A percentile compares a stretch with the other conserved stretches of the same genome.
These are phyloP conservation scores for Boeremia lycopersici DNA, from an alignment of 2,329 filamentous ascomycete genomes.

Conservation along the genomic window DNA sequence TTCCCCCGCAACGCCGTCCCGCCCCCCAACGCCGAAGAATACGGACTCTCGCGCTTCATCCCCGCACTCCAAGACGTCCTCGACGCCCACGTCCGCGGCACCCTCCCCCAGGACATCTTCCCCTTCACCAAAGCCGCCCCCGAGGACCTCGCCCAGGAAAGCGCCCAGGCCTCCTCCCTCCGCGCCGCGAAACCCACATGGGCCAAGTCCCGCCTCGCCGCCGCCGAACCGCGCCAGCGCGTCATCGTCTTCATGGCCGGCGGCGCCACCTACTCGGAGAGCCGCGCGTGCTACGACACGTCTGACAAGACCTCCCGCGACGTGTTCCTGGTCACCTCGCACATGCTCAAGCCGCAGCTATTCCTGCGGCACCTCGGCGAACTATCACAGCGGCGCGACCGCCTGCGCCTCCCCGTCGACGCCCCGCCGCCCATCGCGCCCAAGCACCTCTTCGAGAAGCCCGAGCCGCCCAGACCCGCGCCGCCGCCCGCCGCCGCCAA, in stretches of 20 bases:
- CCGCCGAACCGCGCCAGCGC: constrained; percentile 82
- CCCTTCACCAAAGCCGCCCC: constrained; percentile 62
- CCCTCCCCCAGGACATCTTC: constrained; percentile 52
- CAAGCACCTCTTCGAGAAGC: constrained; percentile 81
- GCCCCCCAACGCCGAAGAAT: constrained; percentile 68
- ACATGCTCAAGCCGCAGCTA: constrained; percentile 86
- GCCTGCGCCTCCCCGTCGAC: constrained; percentile 81
- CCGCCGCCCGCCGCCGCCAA: constrained; percentile 56
- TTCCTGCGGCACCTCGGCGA: constrained; percentile 85
- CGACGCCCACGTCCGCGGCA: constrained; percentile 63
- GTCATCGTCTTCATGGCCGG: constrained; percentile 95
- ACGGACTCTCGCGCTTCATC: constrained; percentile 85
- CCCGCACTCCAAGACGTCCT: constrained; percentile 82
- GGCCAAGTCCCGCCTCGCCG: constrained; percentile 80
- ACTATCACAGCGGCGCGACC: constrained; percentile 74
- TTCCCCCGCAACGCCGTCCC: constrained; percentile 70
- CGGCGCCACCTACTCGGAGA: constrained; percentile 91
- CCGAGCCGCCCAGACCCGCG: constrained; percentile 61
- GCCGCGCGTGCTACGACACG: constrained; percentile 86
- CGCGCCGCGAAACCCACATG: constrained; percentile 93
- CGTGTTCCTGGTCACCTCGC: constrained; percentile 85
- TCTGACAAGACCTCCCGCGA: constrained; percentile 75
- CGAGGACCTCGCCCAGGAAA: constrained; percentile 63
- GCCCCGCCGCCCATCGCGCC: constrained; percentile 81
- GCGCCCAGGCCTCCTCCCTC: constrained; percentile 66